Base-by-base conservation (phyloP, 179 eudicot species). In the Nepenthes alata region DNA sequence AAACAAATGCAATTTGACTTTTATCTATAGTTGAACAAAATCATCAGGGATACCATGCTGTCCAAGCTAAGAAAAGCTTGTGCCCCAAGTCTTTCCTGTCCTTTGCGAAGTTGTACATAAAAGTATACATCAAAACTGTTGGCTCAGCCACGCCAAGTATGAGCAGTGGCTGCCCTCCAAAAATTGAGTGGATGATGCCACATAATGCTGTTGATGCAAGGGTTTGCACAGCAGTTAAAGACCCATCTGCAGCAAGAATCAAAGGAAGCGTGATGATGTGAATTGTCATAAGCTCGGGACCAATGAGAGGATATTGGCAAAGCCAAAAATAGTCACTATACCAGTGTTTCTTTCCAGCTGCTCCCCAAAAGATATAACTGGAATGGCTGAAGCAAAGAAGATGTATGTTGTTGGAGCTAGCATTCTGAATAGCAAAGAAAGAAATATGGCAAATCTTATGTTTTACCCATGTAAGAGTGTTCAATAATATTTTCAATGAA, bases 91-190 rank as follows among this genome's bases (percentile, higher is more conserved):
- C 97, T 64, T 74, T 79, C 68, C 91, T 75, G 66, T 81, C 91
- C 77, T 94, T 94, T 11, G 88, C 97, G 72, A 94, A 94, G 72
- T 85, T 78, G 83, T 75, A 94, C 99, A 94, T 94, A 72, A 94
- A 94, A 11, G 91, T 87, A 74, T 94, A 94, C 99, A 94, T 94
- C 54, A 94, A 68, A 52, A 94, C 99, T 11, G 99, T 94, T 63
- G 99, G 99, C 80, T 90, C 97, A 58, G 99, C 99, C 50, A 90
- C 99, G 45, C 97, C 99, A 38, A 94, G 88, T 68, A 94, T 90
- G 37, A 94, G 89, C 47, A 94, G 72, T 41, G 99, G 99, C 65
- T 94, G 99, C 53, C 99, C 99, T 62, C 99, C 99, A 59, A 94
- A 45, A 63, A 94, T 81, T 35, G 99, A 94, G 74, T 94, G 99